phyloP scores from a whole-genome alignment of 371 early-diverging fungal species.

The Zancudomyces culisetae region DNA sequence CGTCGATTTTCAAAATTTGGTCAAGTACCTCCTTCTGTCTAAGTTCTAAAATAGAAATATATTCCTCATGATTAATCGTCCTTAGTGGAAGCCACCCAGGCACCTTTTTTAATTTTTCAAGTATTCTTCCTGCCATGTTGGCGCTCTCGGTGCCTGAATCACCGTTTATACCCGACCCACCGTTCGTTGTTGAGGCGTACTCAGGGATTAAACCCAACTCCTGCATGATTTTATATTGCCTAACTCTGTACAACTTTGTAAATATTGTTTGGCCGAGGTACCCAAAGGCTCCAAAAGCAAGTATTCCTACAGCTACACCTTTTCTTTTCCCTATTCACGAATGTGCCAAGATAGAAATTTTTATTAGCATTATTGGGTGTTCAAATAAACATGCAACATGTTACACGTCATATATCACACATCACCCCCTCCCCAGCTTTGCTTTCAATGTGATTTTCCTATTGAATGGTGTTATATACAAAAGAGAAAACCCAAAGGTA shows the following conservation, averaged over 20 bases:
- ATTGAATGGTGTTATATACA: too few relatives aligned
- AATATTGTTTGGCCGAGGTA: constrained; percentile 1
- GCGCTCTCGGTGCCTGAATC: neutral
- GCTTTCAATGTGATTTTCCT: too few relatives aligned
- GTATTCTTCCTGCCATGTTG: neutral
- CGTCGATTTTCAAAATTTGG: neutral
- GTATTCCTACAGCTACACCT: neutral
- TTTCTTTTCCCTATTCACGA: constrained; percentile 1
- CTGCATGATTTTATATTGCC: constrained; percentile 1
- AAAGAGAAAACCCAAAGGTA: too few relatives aligned
- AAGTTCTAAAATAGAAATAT: constrained; percentile 11
- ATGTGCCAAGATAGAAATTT: too few relatives aligned
- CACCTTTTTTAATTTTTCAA: neutral
- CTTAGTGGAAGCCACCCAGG: constrained; percentile 22
- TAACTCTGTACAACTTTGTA: constrained; percentile 1
- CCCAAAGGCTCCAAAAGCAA: neutral
- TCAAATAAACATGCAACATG: too few relatives aligned
- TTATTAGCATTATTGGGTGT: too few relatives aligned
- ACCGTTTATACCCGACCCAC: neutral
- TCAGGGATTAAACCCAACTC: neutral
- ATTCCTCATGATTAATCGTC: constrained; percentile 16
- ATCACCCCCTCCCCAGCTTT: too few relatives aligned
- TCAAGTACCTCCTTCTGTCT: constrained; percentile 9
- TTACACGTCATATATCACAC: too few relatives aligned
- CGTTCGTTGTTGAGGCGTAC: too few relatives aligned